Conservation (phyloP, 169 alveolate species). For the Plasmodium yoelii region DNA sequence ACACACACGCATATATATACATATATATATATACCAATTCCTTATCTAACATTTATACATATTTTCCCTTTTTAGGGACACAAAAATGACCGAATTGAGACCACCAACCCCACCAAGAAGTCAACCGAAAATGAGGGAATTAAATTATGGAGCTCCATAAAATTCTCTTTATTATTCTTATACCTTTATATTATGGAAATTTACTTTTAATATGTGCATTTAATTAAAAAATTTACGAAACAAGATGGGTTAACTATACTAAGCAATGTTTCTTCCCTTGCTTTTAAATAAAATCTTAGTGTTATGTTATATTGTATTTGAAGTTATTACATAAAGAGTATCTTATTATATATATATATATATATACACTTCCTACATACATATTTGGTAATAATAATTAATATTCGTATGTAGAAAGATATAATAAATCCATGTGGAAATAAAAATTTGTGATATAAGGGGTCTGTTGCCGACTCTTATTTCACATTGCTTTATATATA, state of each 20-base stretch:
- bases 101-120: conserved; percentile 89
- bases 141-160: conserved; percentile 83
- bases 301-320: too few relatives aligned
- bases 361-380: too few relatives aligned
- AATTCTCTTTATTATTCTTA: conserved; percentile 12
- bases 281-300: too few relatives aligned
- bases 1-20: conserved; percentile 1
- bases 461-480: too few relatives aligned
- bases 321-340: too few relatives aligned
- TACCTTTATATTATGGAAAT: background rate
- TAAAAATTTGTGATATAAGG: too few relatives aligned
- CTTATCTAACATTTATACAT: background rate
- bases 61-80: conserved; percentile 80
- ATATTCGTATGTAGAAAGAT: background rate
- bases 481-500: too few relatives aligned
- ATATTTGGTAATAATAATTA: background rate
- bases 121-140: conserved; percentile 83
- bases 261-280: too few relatives aligned
- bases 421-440: background rate
- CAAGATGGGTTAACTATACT: background rate
- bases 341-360: too few relatives aligned
- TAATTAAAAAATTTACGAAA: conserved; percentile 15
- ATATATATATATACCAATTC: background rate
- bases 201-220: background rate
- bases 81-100: conserved; percentile 86